Evolutionary conservation across 106 monocot species (phyloP).

Genomic region (Amphibolis antarctica): DNA sequence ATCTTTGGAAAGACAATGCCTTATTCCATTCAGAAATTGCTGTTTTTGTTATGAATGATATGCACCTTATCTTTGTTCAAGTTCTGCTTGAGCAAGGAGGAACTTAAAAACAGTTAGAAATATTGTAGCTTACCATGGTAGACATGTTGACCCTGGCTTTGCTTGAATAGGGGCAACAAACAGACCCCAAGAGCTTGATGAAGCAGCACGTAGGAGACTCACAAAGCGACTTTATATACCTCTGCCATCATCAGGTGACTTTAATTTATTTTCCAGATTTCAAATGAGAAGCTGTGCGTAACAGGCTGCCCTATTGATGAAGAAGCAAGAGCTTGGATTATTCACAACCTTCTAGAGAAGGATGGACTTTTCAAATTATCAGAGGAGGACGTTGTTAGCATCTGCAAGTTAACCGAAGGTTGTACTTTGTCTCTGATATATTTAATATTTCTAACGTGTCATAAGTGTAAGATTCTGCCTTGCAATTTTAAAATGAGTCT

Average conservation of each 20-base stretch:
- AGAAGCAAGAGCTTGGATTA: conserved; percentile 93
- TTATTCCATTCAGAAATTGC: no score
- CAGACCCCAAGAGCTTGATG: conserved; percentile 96
- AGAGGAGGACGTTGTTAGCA: conserved; percentile 51
- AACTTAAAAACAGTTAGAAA: background rate
- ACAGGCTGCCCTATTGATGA: conserved; percentile 8
- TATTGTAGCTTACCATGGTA: no score
- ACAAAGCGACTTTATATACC: conserved; percentile 93
- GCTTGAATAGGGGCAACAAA: conserved; percentile 71
- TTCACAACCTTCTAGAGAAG: conserved; percentile 77
- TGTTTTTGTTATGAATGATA: no score
- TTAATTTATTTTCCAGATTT: conserved; percentile 3
- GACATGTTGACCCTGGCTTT: background rate
- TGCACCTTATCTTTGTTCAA: no score
- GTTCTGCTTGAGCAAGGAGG: background rate
- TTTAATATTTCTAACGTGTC: background rate
- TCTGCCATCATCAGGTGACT: conserved; percentile 82
- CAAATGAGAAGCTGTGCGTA: background rate
- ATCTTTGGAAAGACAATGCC: background rate
- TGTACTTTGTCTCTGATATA: background rate
- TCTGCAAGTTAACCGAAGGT: conserved; percentile 95
- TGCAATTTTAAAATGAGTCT: no score
- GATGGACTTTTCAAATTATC: conserved; percentile 89
- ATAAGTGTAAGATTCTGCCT: no score
- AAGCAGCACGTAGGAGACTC: conserved; percentile 86